Conservation (phyloP, 192 early-diverging fungal species). For the Phlyctochytrium planicorne region DNA sequence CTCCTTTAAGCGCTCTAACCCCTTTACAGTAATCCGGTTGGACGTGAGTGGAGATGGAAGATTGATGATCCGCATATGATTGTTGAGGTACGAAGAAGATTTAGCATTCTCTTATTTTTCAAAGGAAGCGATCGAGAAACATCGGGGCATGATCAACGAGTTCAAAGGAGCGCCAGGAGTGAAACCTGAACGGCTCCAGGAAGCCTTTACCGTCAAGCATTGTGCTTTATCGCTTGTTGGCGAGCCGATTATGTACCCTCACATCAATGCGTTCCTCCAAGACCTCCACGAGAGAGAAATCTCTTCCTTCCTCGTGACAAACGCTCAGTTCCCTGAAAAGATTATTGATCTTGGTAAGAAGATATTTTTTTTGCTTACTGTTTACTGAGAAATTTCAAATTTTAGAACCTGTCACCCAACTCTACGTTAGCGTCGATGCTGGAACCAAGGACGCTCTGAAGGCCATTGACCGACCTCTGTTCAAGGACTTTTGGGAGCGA, state of each 20-base stretch:
- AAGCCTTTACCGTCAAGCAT: slow-evolving; percentile 62
- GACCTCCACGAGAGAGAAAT: slow-evolving; percentile 65
- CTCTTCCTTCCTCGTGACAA: slow-evolving; percentile 74
- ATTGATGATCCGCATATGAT: slow-evolving; percentile 66
- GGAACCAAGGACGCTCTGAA: slow-evolving; percentile 72
- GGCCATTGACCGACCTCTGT: slow-evolving; percentile 73
- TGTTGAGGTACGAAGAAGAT: no score
- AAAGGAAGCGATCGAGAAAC: slow-evolving; percentile 63
- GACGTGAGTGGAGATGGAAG: slow-evolving; percentile 72
- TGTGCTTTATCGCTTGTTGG: slow-evolving; percentile 73
- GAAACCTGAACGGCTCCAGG: slow-evolving; percentile 69
- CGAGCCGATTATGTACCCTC: slow-evolving; percentile 61
- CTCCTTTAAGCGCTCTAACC: no score
- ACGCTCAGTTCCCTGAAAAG: slow-evolving; percentile 73
- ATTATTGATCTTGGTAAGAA: slow-evolving; percentile 47
- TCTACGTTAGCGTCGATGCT: slow-evolving; percentile 76
- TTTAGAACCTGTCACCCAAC: slow-evolving; percentile 65
- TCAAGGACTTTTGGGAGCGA: slow-evolving; percentile 77
- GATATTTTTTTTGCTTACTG: background rate
- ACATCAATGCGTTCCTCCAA: slow-evolving; percentile 74
- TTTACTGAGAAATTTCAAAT: slow-evolving; percentile 22
- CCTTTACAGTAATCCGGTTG: slow-evolving; percentile 75
- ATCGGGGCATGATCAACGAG: slow-evolving; percentile 74
- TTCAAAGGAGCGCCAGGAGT: slow-evolving; percentile 75
- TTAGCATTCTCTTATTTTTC: no score